Percentiles rank a stretch among this genome's conserved stretches.
Conservation (phyloP, 164 flowering plant species). For the Taxillus chinensis region DNA sequence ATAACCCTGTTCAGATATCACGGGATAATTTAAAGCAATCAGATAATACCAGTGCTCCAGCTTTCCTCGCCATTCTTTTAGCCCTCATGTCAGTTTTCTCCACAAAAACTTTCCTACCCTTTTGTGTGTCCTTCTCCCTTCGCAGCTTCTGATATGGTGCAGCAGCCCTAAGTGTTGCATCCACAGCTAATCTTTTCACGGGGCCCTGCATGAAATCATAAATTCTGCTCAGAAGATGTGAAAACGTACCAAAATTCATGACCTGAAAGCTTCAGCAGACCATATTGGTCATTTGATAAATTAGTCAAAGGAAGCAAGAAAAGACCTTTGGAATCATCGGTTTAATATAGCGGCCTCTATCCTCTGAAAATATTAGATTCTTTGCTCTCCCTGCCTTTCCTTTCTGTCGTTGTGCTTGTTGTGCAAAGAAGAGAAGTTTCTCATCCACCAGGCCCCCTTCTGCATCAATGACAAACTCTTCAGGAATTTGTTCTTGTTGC, state of each 20-base stretch:
- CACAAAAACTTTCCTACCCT: conserved; percentile 68
- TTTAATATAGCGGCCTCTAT: conserved; percentile 89
- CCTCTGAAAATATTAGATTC: conserved; percentile 94
- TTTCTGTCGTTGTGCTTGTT: conserved; percentile 81
- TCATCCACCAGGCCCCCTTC: conserved; percentile 97
- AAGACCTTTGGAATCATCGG: conserved; percentile 97
- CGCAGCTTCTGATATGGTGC: conserved; percentile 95
- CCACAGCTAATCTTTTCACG: conserved; percentile 90
- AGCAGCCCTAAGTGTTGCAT: conserved; percentile 98
- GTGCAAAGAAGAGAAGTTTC: conserved; percentile 94
- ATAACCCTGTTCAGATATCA: no score
- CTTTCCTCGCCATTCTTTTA: conserved; percentile 97
- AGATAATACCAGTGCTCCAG: conserved; percentile 84
- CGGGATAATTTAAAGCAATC: no score
- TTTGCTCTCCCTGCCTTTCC: conserved; percentile 98
- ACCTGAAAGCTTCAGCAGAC: no score
- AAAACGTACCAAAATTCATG: background rate
- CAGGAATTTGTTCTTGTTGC: conserved; percentile 85
- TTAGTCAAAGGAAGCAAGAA: background rate
- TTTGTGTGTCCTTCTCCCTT: conserved; percentile 53
- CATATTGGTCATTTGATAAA: no score
- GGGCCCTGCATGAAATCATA: conserved; percentile 62
- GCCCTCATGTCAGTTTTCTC: conserved; percentile 98
- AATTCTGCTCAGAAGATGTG: conserved; percentile 4
- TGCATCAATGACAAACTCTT: conserved; percentile 95